Base-by-base conservation (phyloP, 805 yeast species). In the Candida namnaoensis region DNA sequence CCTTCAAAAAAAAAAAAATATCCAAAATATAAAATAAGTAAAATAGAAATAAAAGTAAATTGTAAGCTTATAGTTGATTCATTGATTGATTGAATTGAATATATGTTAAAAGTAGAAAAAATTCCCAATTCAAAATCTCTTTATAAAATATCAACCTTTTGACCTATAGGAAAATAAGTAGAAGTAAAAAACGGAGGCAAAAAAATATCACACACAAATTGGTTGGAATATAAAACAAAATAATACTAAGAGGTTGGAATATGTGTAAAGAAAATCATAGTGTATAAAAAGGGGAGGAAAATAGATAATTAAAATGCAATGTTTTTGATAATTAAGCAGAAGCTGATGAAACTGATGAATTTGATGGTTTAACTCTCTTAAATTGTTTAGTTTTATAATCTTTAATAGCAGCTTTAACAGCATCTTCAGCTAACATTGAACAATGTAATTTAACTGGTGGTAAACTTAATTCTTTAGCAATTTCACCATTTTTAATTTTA, bases 381-480 rank as follows among this genome's bases (percentile, higher is more conserved):
- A 53, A 51, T 65, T 95, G 79, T 81, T 93, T 93, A 40, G 88
- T 65, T 65, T 78, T 81, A 74, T 91, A 93, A 65, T 93, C 98
- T 68, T 87, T 88, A 53, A 93, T 88, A 12, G 99, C 99, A 41
- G 90, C 81, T 73, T 93, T 91, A 64, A 93, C 93, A 40, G 99
- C 99, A 58, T 93, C 99, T 65, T 93, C 99, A 14, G 99, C 99
- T 56, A 93, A 74, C 99, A 93, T 93, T 14, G 96, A 88, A 64
- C 99, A 93, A 62, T 93, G 99, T 54, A 93, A 74, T 64, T 93
- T 93, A 42, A 93, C 98, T 1, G 99, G 99, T 19, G 99, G 99
- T 54, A 93, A 74, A 44, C 91, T 80, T 55, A 93, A 74, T 64
- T 93, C 99, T 64, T 85, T 84, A 38, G 99, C 99, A 53, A 93